phyloP scores from a whole-genome alignment of 1,139 yeast species.

The Groenewaldozyma auringiensis region DNA sequence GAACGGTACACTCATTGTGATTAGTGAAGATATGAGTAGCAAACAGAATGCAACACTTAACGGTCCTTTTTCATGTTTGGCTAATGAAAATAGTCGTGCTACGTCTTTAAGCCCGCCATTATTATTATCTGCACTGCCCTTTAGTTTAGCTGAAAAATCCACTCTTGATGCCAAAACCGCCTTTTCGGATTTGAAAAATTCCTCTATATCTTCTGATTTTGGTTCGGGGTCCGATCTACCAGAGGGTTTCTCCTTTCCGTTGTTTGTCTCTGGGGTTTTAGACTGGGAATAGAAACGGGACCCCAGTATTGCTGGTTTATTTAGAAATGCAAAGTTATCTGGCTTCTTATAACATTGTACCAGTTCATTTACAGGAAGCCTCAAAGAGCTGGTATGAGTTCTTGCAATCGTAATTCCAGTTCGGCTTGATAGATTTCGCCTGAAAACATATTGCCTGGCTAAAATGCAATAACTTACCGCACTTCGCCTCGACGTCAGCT shows the following conservation, averaged over 20 bases:
- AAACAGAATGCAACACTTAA: conserved; percentile 52
- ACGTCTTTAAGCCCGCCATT: conserved; percentile 42
- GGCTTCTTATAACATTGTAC: no score
- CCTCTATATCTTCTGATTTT: conserved; percentile 4
- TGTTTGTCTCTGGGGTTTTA: background rate
- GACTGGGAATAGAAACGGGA: background rate
- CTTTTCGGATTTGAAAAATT: conserved; percentile 22
- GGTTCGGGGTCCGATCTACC: background rate
- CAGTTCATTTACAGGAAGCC: no score
- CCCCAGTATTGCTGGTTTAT: no score
- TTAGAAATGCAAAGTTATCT: no score
- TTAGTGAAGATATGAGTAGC: conserved; percentile 49
- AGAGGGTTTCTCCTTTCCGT: background rate
- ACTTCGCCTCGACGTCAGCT: background rate
- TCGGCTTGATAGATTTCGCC: background rate
- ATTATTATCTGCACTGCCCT: conserved; percentile 13
- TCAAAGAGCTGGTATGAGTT: no score
- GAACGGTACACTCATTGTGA: conserved; percentile 72
- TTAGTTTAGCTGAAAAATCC: conserved; percentile 29
- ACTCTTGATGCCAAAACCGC: conserved; percentile 30
- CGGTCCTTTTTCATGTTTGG: conserved; percentile 44
- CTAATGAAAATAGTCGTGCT: conserved; percentile 42
- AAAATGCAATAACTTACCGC: background rate
- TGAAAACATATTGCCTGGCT: background rate
- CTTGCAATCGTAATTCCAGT: background rate